Base-by-base conservation (phyloP, 2,329 filamentous ascomycete species). In the Xylariaceae sp. region DNA sequence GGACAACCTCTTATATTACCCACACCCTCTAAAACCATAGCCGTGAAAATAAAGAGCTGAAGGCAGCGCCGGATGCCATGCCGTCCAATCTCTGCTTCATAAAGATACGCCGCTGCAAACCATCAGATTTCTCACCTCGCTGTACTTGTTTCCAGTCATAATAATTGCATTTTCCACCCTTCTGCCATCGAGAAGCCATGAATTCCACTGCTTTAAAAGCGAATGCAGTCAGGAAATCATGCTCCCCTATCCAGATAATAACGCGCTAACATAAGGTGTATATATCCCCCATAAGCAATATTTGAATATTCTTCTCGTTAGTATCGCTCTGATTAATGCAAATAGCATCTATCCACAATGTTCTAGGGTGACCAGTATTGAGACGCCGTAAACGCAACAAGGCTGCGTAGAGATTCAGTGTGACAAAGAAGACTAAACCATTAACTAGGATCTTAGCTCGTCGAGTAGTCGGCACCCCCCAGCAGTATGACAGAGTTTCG, bases 1-100 rank as follows among this genome's bases (percentile, higher is more conserved):
- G 28, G 14, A 46, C 53, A 23, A 58, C 24, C 36, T 61, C 58
- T 29, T 61, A 53, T 31, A 61, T 53, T n/a, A 58, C 39, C 53
- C 53, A 61, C 16, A 61, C 54, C 28, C 58, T 44, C 39, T n/a
- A 43, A 40, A 57, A 61, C 58, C 58, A 61, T 12, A 49, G 54
- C n/a, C 58, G 49, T n/a, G 37, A 46, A 23, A 61, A 61, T 12
- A 61, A 33, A 34, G 57, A 51, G 14, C 17, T 39, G 16, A 60
- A 53, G 3, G 53, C 57, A 17, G 43, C 48, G 24, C 39, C 48
- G 16, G 24, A 6, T 5, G 37, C 28, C 31, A 44, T 14, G 24
- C 16, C 14, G 23, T 47, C 34, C 21, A 40, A n/a, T n/a, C n/a
- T n/a, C n/a, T n/a, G 21, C 29, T 3, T 24, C 39, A 50, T 16